phyloP scores from a whole-genome alignment of 1,284 basidiomycete species.

The Heterobasidion occidentale region DNA sequence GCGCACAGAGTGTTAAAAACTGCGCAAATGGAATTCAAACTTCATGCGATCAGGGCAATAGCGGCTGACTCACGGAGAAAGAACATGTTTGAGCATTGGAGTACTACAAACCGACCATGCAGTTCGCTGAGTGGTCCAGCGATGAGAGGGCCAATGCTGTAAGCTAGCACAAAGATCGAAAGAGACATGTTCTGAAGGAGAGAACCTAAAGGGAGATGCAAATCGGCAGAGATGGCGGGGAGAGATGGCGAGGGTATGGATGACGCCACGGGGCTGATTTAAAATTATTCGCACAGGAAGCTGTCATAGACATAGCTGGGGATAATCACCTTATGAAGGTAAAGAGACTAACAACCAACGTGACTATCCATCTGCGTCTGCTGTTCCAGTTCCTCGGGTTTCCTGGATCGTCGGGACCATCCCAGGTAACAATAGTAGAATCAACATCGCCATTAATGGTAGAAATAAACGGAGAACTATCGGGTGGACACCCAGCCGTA shows the following conservation, averaged over 20 bases:
- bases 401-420: constrained; percentile 44
- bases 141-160: constrained; percentile 49
- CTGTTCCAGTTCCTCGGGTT: constrained; percentile 52
- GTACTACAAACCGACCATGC: constrained; percentile 27
- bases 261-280: constrained; percentile 42
- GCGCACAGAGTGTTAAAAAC: constrained; percentile 59
- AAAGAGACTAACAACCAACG: constrained; percentile 2
- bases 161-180: constrained; percentile 60
- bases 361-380: constrained; percentile 38
- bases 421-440: constrained; percentile 42
- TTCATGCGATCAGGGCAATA: background rate
- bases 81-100: constrained; percentile 43
- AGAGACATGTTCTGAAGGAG: constrained; percentile 44
- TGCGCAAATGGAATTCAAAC: constrained; percentile 12
- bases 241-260: constrained; percentile 63
- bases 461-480: too few species aligned
- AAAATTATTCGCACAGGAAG: constrained; percentile 44
- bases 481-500: too few species aligned
- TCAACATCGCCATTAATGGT: too few species aligned
- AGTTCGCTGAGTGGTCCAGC: constrained; percentile 50
- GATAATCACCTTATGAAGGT: background rate
- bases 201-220: constrained; percentile 40
- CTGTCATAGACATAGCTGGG: background rate
- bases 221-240: constrained; percentile 38
- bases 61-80: constrained; percentile 32